Base-by-base conservation (phyloP, 192 early-diverging fungal species). In the Pilaira anomala region DNA sequence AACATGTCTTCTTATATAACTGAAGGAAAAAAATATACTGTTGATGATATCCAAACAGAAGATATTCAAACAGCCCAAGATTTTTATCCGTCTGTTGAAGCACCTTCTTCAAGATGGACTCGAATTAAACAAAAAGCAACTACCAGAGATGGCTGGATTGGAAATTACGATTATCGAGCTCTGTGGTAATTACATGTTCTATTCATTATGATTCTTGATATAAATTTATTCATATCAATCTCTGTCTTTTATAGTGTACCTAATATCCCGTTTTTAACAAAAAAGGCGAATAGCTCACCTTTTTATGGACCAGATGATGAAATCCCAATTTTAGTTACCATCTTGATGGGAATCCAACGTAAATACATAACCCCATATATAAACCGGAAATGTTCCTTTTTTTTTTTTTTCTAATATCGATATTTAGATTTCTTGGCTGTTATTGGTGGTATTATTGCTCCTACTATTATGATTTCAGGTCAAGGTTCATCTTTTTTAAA, bases 241-340 rank as follows among this genome's bases (percentile, higher is more conserved):
- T 36, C n/a, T n/a, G n/a, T 36, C 6, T 36, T 26, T 36, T 30
- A n/a, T 33, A 55, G 75, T 44, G 73, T 69, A 60, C 75, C 75
- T 39, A 65, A 57, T 56, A 72, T 76, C 25, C 63, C 63, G 16
- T 72, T 73, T 9, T 71, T 68, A 44, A 49, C 67, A 13, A 67
- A 60, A 30, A 50, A 44, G 39, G 66, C 66, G 41, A 45, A 41
- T 3, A 28, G 51, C 1, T 64, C 63, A 44, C 77, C 76, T n/a
- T 78, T 78, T 62, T 78, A 77, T 64, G 77, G 77, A 18, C 72
- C 73, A 36, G 73, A 78, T 41, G 76, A 76, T 28, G 73, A 78
- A 40, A 65, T 78, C 2, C 77, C 77, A n/a, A 68, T 69, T 26
- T 39, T 78, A 33, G 63, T 78, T n/a, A 66, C 69, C 3, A 57